Conservation (phyloP, 495 filamentous ascomycete species). For the Articulospora tetracladia region DNA sequence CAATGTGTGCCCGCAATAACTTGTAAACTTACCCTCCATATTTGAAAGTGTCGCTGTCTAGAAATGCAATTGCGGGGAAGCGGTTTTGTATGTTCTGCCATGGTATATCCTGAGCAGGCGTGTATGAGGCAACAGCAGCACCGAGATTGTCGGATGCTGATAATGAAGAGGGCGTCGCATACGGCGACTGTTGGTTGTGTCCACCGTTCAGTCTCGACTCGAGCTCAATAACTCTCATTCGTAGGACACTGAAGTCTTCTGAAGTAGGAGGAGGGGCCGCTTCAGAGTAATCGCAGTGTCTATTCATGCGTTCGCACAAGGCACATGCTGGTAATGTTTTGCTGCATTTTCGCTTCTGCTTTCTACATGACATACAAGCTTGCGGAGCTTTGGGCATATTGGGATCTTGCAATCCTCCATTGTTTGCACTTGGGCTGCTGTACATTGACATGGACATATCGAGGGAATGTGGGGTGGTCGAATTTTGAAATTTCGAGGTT, state of each 20-base stretch:
- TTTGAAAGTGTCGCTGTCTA: conserved; percentile 35
- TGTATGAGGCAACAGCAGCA: conserved; percentile 2
- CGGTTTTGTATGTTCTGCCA: conserved; percentile 19
- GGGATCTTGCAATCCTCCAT: neutral
- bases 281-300: conserved; percentile 40
- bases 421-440: conserved; percentile 1
- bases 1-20: neutral
- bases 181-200: neutral
- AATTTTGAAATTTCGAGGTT: no score
- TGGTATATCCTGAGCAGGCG: conserved; percentile 10
- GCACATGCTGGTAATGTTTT: conserved; percentile 40
- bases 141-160: conserved; percentile 7
- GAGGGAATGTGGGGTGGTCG: neutral
- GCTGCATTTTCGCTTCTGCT: conserved; percentile 49
- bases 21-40: conserved; percentile 16
- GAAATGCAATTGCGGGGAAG: conserved; percentile 29
- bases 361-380: conserved; percentile 26
- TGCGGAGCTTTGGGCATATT: conserved; percentile 15
- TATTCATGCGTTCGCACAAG: conserved; percentile 36
- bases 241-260: conserved; percentile 36
- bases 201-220: conserved; percentile 31
- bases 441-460: conserved; percentile 18
- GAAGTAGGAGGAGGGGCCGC: conserved; percentile 28
- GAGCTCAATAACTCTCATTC: conserved; percentile 34
- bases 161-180: conserved; percentile 12